Conservation (phyloP, 2,329 filamentous ascomycete genomes). For the Colletotrichum somersetense region DNA sequence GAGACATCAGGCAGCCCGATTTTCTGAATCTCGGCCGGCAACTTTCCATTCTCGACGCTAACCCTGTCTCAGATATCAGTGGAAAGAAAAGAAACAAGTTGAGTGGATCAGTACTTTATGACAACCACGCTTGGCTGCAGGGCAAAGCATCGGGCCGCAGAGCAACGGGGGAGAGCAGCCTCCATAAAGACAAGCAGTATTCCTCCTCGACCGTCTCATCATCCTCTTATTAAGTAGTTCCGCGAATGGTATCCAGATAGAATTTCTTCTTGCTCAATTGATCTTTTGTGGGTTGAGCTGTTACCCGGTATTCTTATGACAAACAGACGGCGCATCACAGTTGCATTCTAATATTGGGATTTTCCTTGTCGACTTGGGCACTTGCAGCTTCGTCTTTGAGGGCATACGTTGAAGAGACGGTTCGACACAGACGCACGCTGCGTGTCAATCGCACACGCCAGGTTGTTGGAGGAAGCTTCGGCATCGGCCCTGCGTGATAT, state of each 20-base stretch:
- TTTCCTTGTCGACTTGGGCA: constrained; percentile 38
- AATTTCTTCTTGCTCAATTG: constrained; percentile 15
- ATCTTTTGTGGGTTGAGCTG: constrained; percentile 24
- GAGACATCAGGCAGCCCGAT: constrained; percentile 38
- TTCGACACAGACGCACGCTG: constrained; percentile 10
- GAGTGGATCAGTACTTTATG: constrained; percentile 40
- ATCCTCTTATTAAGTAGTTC: not conserved
- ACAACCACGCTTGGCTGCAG: constrained; percentile 42
- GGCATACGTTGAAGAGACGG: constrained; percentile 12
- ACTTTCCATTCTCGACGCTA: constrained; percentile 36
- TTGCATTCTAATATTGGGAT: constrained; percentile 33
- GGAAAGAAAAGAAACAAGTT: constrained; percentile 39
- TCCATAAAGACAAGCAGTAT: constrained; percentile 36
- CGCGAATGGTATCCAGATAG: constrained; percentile 32
- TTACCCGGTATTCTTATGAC: constrained; percentile 40
- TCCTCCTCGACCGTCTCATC: constrained; percentile 19
- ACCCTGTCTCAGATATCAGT: constrained; percentile 41
- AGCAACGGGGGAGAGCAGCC: constrained; percentile 20
- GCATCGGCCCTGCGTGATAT: not conserved
- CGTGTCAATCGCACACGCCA: not conserved
- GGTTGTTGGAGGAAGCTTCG: not conserved
- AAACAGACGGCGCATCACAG: constrained; percentile 37
- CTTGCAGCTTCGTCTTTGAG: constrained; percentile 34
- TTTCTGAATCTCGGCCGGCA: constrained; percentile 27
- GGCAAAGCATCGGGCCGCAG: constrained; percentile 33